Evolutionary conservation across 805 yeast genomes (phyloP).

Genomic region (Saccharomycopsis capsularis): DNA sequence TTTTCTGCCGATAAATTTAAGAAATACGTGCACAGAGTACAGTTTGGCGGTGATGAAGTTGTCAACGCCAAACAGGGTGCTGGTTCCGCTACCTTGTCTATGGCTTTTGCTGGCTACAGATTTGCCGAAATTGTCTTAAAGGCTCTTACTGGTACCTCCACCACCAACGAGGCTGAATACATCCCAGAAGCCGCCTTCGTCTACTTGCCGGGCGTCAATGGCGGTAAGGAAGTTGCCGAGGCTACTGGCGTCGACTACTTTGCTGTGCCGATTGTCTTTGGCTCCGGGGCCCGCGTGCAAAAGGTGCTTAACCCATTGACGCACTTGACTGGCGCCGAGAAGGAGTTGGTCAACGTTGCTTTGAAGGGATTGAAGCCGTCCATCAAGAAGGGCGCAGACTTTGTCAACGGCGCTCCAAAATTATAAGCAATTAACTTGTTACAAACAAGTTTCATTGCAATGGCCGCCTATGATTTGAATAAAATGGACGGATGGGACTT

Average conservation of each 20-base stretch:
- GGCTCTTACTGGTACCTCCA: conserved; percentile 37
- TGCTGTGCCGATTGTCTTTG: conserved; percentile 54
- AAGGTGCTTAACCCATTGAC: conserved; percentile 44
- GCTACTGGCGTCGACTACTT: conserved; percentile 42
- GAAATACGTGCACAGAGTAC: conserved; percentile 65
- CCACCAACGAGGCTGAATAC: background rate
- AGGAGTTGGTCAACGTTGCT: conserved; percentile 45
- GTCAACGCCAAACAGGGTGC: conserved; percentile 80
- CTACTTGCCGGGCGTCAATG: conserved; percentile 46
- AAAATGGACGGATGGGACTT: too few species aligned
- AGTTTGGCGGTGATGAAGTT: conserved; percentile 85
- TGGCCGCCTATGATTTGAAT: too few species aligned
- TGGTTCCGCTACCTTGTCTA: conserved; percentile 78
- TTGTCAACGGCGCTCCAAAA: conserved; percentile 27
- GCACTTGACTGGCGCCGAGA: conserved; percentile 41
- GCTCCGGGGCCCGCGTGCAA: conserved; percentile 45
- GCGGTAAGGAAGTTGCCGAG: conserved; percentile 38
- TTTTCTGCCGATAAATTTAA: conserved; percentile 39
- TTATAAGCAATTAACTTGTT: too few species aligned
- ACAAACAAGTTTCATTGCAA: too few species aligned
- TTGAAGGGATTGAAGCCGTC: conserved; percentile 46
- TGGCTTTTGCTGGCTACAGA: conserved; percentile 81
- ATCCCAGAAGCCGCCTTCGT: conserved; percentile 35
- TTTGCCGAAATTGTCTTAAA: conserved; percentile 61
- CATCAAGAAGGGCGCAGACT: conserved; percentile 52